Evolutionary conservation across 2,329 filamentous ascomycete species (phyloP), one percentile per base, ranked within the genome.

Genomic region (Neodidymelliopsis sp.): DNA sequence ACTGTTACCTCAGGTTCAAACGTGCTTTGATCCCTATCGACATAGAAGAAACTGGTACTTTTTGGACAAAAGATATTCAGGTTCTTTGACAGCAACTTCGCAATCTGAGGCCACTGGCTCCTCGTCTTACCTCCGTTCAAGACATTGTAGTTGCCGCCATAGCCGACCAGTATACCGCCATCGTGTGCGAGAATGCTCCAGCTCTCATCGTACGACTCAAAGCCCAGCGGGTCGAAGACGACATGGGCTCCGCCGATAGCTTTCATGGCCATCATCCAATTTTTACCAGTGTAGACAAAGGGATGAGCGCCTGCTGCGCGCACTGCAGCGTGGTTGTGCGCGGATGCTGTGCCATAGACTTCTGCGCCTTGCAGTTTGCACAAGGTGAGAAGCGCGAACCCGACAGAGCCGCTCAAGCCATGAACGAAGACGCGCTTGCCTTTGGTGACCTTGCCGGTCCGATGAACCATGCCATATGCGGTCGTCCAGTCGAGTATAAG

Each of bases 391-490:
- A 75, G 29, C 0, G 73, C 78, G 42, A 69, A 75, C 13, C 79
- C 79, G 1, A 81, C 78, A 6, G 79, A 77, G 22, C 79, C 79
- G 52, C 77, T 80, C 18, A 80, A 63, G 25, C 79, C 77, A 60
- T 81, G 79, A 13, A 81, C 63, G 56, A 81, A 81, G 33, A 81
- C 77, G 16, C 74, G 73, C 44, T 79, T 72, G 22, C 77, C 78
- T 20, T 67, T 64, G 1, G 62, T 37, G 2, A 81, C 75, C 23
- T 74, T 69, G 3, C 76, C 76, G 12, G 55, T 34, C 13, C 63
- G 65, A 15, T 56, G 59, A 4, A 64, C 60, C 62, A 70, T 64
- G 6, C 64, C 66, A 34, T 70, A 70, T 5, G 65, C 67, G 1
- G 65, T 69, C 11, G 43, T 73, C 79, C 79, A 81, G 63, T 81